Conservation (phyloP, 352 stramenopile genomes). For the Globisporangium irregulare region DNA sequence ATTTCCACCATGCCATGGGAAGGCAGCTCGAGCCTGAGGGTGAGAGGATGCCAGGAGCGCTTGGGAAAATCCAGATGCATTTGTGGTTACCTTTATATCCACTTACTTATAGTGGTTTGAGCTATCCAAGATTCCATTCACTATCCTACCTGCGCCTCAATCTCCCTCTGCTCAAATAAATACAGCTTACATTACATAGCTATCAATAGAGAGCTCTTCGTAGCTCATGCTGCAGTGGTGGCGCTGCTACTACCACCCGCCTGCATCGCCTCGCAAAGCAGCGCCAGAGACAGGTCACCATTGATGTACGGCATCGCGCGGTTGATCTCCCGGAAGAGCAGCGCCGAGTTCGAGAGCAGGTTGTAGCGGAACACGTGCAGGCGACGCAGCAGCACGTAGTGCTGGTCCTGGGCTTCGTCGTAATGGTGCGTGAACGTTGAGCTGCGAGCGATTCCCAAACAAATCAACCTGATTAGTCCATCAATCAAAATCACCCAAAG, state of each 20-base stretch:
- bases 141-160: not conserved
- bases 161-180: not conserved
- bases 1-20: too few relatives aligned
- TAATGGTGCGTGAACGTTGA: not conserved
- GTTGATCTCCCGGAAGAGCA: constrained; percentile 37
- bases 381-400: constrained; percentile 4
- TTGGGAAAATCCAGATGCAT: too few relatives aligned
- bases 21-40: too few relatives aligned
- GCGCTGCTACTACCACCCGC: not conserved
- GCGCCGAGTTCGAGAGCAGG: constrained; percentile 34
- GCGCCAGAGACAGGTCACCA: constrained; percentile 43
- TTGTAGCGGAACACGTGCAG: constrained; percentile 49
- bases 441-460: not conserved
- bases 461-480: not conserved
- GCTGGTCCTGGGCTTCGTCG: not conserved
- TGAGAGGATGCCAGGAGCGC: too few relatives aligned
- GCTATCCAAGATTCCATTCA: too few relatives aligned
- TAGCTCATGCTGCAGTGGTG: not conserved
- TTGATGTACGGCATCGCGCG: constrained; percentile 41
- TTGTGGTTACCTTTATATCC: too few relatives aligned
- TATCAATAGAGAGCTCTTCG: not conserved
- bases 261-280: constrained; percentile 30
- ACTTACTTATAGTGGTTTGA: too few relatives aligned
- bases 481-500: not conserved
- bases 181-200: not conserved